Evolutionary conservation across 208 protist genomes (phyloP).

Genomic region (Wallacemonas collosoma): DNA sequence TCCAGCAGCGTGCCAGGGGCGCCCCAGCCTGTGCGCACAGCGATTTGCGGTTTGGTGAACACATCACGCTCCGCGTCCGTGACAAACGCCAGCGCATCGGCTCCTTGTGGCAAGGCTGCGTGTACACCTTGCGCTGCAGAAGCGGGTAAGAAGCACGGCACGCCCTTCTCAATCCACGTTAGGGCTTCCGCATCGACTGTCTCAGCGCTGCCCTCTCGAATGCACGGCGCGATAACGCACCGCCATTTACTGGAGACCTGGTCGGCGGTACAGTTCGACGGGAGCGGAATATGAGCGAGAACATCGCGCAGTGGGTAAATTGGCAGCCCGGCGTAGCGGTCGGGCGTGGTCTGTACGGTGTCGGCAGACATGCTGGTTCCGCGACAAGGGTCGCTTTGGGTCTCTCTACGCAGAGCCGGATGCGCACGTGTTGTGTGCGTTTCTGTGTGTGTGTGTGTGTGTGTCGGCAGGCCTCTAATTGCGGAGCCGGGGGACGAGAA

Average conservation of each 20-base stretch:
- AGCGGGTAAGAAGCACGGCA: constrained; percentile 49
- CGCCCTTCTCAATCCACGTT: constrained; percentile 52
- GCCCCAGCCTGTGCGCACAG: constrained; percentile 80
- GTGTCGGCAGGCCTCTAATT: too few relatives aligned
- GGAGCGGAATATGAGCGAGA: constrained; percentile 56
- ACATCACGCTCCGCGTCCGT: constrained; percentile 48
- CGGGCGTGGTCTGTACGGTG: constrained; percentile 9
- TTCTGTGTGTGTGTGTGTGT: too few relatives aligned
- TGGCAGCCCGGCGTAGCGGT: constrained; percentile 22
- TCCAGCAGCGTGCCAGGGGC: constrained; percentile 74
- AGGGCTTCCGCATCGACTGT: constrained; percentile 54
- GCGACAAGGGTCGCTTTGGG: not conserved
- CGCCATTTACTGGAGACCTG: constrained; percentile 80
- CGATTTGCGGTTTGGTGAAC: constrained; percentile 84
- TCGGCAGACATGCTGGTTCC: constrained; percentile 11
- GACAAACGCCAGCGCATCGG: constrained; percentile 60
- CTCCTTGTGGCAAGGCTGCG: constrained; percentile 23
- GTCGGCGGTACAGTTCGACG: constrained; percentile 30
- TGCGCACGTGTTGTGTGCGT: too few relatives aligned
- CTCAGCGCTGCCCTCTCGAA: constrained; percentile 10
- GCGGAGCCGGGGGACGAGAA: too few relatives aligned
- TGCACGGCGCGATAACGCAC: constrained; percentile 69
- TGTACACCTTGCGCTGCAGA: constrained; percentile 35
- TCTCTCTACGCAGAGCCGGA: too few relatives aligned
- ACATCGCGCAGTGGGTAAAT: constrained; percentile 73